phyloP scores from a whole-genome alignment of 345 rosid species.

The Trapa incisa region DNA sequence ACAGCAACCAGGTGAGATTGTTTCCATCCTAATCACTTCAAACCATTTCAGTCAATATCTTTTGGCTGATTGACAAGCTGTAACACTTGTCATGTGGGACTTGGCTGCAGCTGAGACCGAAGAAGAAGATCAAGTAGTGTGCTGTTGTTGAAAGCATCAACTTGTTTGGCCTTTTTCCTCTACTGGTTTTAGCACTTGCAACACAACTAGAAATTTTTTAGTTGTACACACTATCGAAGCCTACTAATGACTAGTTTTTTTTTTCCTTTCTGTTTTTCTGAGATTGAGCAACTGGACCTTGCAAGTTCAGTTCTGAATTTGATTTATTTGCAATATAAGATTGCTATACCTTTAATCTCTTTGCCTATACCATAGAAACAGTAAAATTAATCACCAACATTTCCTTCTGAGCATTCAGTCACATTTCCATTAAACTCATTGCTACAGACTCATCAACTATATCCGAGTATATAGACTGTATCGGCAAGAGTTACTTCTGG shows the following conservation, averaged over 20 bases:
- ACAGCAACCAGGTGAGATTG: slow-evolving; percentile 78
- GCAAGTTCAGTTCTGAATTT: neutral
- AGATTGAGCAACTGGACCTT: neutral
- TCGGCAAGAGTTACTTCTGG: neutral
- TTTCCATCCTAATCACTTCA: neutral
- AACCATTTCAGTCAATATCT: neutral
- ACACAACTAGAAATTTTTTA: neutral
- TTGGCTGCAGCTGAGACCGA: slow-evolving; percentile 63
- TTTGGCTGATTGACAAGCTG: neutral
- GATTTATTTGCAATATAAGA: neutral
- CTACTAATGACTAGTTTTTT: neutral
- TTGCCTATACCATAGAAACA: no score
- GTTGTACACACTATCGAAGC: neutral
- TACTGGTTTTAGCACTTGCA: neutral
- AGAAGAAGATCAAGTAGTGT: slow-evolving; percentile 28
- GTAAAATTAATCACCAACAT: neutral
- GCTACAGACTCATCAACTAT: no score
- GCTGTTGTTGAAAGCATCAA: neutral
- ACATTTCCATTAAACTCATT: no score
- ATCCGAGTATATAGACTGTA: no score
- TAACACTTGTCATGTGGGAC: neutral
- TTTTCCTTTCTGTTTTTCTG: neutral
- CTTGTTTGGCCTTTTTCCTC: neutral
- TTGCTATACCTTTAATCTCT: neutral
- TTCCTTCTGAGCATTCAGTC: neutral